phyloP scores from a whole-genome alignment of 1,139 yeast genomes.

The Blastobotrys raffinosifermentans region DNA sequence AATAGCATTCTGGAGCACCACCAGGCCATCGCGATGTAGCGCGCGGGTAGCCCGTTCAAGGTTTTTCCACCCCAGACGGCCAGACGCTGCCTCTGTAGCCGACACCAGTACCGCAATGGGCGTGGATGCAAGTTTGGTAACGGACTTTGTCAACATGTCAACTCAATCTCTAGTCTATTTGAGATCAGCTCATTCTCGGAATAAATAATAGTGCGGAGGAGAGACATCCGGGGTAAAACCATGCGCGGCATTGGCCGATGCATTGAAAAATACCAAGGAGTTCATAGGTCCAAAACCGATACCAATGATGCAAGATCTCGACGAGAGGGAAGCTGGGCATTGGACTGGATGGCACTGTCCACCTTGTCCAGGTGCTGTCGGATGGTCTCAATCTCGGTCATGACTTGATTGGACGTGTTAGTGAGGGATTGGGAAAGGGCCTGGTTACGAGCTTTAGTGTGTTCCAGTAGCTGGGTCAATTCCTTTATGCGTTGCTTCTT shows the following conservation, averaged over 20 bases:
- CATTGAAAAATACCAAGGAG: constrained; percentile 1
- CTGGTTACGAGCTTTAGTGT: constrained; percentile 16
- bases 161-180: background rate
- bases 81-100: constrained; percentile 1
- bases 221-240: constrained; percentile 2
- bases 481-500: constrained; percentile 21
- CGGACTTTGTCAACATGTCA: constrained; percentile 1
- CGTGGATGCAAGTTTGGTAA: constrained; percentile 2
- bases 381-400: constrained; percentile 2
- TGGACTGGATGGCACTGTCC: constrained; percentile 5
- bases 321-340: constrained; percentile 8
- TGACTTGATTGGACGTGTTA: background rate
- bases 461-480: constrained; percentile 20
- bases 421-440: constrained; percentile 7
- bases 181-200: background rate
- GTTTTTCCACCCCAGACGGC: constrained; percentile 5
- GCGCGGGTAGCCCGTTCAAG: constrained; percentile 7
- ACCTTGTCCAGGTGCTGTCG: constrained; percentile 6
- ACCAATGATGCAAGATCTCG: constrained; percentile 2
- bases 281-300: background rate
- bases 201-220: constrained; percentile 2
- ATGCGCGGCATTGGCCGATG: too few relatives aligned
- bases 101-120: constrained; percentile 5
- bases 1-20: constrained; percentile 6
- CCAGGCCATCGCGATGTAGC: constrained; percentile 7